These are phyloP conservation scores for Carallia pectinifolia DNA, from an alignment of 345 rosid genomes.

Conservation along the genomic window DNA sequence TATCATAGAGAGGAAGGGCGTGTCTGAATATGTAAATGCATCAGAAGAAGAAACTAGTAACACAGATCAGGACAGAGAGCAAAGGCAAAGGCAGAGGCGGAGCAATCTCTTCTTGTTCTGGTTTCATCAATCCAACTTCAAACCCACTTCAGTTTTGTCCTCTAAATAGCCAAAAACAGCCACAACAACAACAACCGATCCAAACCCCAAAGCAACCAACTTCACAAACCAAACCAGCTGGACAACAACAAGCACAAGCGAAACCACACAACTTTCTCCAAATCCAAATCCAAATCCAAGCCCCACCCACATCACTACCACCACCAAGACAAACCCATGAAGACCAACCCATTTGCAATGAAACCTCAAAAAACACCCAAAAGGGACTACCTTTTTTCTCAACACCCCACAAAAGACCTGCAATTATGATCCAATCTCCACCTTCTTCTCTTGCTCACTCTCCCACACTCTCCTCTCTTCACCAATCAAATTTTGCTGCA, in stretches of 20 bases:
- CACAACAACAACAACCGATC: not conserved
- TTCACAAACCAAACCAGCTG: too few relatives aligned
- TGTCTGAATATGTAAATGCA: constrained; percentile 28
- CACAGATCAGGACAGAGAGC: constrained; percentile 21
- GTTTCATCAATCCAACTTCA: not conserved
- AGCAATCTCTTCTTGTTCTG: constrained; percentile 6
- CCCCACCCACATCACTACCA: not conserved
- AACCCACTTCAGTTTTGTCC: not conserved
- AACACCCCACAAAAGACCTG: constrained; percentile 48
- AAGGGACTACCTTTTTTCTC: constrained; percentile 25
- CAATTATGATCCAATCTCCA: constrained; percentile 34
- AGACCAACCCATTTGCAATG: constrained; percentile 16
- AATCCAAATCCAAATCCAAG: constrained; percentile 40
- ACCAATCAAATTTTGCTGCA: not conserved
- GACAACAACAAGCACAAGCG: not conserved
- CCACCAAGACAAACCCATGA: constrained; percentile 8
- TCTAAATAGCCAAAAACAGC: not conserved
- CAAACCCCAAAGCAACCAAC: not conserved
- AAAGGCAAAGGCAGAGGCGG: not conserved
- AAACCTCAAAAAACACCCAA: constrained; percentile 14
- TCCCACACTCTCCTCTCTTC: constrained; percentile 37
- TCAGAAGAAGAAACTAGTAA: constrained; percentile 22
- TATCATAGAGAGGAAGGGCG: not conserved
- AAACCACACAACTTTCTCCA: constrained; percentile 26
- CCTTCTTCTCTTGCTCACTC: constrained; percentile 27